A percentile compares a stretch with the other conserved stretches of the same genome.
These are phyloP conservation scores for Mycena haematopus DNA, from an alignment of 768 basidiomycete species.

Conservation along the genomic window DNA sequence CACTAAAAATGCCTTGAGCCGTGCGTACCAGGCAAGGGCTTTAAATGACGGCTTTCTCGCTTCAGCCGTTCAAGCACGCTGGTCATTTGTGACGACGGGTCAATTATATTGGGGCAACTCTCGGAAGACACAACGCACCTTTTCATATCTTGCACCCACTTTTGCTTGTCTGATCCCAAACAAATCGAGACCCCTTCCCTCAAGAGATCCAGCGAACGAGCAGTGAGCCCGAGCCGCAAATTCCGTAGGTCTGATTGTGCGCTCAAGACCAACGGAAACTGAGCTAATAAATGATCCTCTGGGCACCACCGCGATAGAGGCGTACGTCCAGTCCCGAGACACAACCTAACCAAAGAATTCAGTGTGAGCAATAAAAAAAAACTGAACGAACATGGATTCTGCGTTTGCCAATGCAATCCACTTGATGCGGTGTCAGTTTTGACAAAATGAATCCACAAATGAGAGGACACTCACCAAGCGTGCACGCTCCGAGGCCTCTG, in stretches of 20 bases:
- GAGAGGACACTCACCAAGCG: constrained; percentile 7
- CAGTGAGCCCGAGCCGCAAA: constrained; percentile 3
- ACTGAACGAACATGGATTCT: constrained; percentile 13
- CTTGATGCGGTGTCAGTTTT: background rate
- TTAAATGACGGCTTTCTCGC: background rate
- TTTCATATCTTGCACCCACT: background rate
- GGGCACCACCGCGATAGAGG: constrained; percentile 3
- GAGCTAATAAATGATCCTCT: background rate
- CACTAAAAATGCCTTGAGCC: background rate
- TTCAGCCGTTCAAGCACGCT: constrained; percentile 15
- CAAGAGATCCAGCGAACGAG: constrained; percentile 9
- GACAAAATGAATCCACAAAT: background rate
- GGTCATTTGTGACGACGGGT: background rate
- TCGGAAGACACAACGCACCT: background rate
- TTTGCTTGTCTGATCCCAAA: background rate
- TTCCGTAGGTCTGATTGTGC: background rate
- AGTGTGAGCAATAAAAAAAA: background rate
- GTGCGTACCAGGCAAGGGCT: constrained; percentile 11
- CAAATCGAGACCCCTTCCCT: background rate
- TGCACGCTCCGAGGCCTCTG: constrained; percentile 11
- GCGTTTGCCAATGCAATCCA: constrained; percentile 18
- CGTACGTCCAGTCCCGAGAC: constrained; percentile 9
- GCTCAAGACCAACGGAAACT: background rate
- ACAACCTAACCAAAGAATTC: constrained; percentile 7
- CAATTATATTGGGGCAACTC: background rate